Evolutionary conservation across 2,329 filamentous ascomycete genomes (phyloP).

Genomic region (Fusarium phyllophilum): DNA sequence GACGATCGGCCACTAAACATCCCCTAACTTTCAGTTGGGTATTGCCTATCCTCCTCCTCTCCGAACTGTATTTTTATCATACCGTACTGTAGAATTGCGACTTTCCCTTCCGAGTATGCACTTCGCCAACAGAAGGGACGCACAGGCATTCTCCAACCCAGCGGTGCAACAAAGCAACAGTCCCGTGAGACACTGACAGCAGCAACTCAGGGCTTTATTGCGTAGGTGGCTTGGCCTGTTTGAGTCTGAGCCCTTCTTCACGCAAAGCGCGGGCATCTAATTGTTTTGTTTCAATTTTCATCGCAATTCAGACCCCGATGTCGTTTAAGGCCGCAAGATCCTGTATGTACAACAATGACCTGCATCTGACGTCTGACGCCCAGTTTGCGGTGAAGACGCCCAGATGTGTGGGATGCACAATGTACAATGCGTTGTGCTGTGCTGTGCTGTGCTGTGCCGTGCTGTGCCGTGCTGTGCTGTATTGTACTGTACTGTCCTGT

Average conservation of each 20-base stretch:
- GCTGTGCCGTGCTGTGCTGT: neutral
- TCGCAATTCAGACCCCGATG: neutral
- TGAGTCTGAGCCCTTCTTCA: neutral
- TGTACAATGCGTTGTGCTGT: neutral
- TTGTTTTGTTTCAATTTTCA: slow-evolving; percentile 1
- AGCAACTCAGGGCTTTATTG: neutral
- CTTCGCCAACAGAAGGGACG: neutral
- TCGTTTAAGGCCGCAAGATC: neutral
- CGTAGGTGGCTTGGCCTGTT: slow-evolving; percentile 3
- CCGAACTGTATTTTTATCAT: too few relatives aligned
- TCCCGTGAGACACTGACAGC: neutral
- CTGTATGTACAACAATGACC: neutral
- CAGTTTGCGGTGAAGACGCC: neutral
- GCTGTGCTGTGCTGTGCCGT: neutral
- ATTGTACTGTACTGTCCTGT: neutral
- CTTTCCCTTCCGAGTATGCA: slow-evolving; percentile 22
- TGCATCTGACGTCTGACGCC: neutral
- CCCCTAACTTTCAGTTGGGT: neutral
- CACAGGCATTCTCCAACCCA: neutral
- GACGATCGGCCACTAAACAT: slow-evolving; percentile 13
- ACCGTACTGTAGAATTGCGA: slow-evolving; percentile 1
- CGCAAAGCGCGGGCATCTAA: neutral
- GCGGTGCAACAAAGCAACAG: neutral
- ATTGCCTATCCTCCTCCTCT: neutral
- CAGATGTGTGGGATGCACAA: neutral